Evolutionary conservation across 805 yeast species (phyloP), one percentile per base, ranked within the genome.

Genomic region (Dipodascus geniculatus): DNA sequence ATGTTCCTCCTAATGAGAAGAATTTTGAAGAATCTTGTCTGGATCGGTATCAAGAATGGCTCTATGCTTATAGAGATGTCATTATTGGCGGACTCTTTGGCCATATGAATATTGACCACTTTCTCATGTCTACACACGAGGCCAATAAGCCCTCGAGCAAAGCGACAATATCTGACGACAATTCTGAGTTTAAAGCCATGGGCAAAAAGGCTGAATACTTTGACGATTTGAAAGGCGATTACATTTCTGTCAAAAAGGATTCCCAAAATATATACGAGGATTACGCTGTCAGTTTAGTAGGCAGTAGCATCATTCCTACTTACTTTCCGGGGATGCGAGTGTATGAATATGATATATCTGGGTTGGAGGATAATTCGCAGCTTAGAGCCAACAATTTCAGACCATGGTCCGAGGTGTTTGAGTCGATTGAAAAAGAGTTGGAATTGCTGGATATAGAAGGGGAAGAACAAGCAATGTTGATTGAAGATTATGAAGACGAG

Each of bases 81-180:
- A 84, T 87, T 23, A 73, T 88, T 57, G 96, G 96, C 19, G 88
- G 90, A 9, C 69, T 87, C 28, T 87, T 78, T 65, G 96, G 96
- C 0, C 96, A 87, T 65, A 87, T 87, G 96, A 87, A 87, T 67
- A 73, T 87, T 53, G 96, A 88, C 64, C 96, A 87, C 69, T 87
- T 85, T 65, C 71, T 84, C 56, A 91, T 87, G 68, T 47, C 49
- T 6, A 23, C 24, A 11, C 49, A 22, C 19, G 28, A 47, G 19
- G 14, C 49, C 19, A 47, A 23, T 22, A 3, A 4, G n/a, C 8
- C 4, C 6, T 23, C 31, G 4, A 28, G 33, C 33, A 28, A 11
- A 28, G 33, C 33, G n/a, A n/a, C n/a, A n/a, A n/a, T n/a, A n/a
- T n/a, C n/a, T n/a, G n/a, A n/a, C n/a, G 28, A 47, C 4, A 22